Evolutionary conservation across 2,329 filamentous ascomycete species (phyloP).

Genomic region (Penicillium sp.): DNA sequence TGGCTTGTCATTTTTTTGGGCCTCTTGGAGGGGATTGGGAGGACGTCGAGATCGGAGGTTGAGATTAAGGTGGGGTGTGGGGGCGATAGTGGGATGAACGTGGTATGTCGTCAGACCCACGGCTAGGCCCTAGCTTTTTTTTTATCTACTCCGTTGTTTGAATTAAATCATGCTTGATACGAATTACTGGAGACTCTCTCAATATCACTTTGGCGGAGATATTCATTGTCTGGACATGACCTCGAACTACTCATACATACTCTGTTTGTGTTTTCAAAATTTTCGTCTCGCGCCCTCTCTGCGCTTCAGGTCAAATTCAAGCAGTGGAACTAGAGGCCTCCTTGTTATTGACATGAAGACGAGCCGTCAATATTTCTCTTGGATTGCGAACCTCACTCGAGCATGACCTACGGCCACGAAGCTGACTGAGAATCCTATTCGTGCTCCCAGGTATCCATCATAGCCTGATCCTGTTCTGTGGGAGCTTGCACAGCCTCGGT

Average conservation of each 20-base stretch:
- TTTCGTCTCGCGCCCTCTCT: slow-evolving; percentile 1
- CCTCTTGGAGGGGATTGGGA: background rate
- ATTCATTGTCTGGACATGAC: background rate
- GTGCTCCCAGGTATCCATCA: background rate
- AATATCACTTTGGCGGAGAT: background rate
- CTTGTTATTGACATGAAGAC: no score
- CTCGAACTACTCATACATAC: background rate
- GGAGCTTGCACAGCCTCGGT: background rate
- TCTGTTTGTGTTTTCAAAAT: background rate
- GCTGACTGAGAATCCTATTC: background rate
- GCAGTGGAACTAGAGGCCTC: background rate
- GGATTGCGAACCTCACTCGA: background rate
- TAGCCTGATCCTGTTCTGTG: background rate
- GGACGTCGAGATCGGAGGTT: background rate
- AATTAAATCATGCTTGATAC: no score
- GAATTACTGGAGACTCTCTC: no score
- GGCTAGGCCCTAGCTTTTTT: no score
- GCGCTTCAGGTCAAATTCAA: background rate
- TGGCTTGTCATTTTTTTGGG: slow-evolving; percentile 29
- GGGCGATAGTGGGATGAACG: slow-evolving; percentile 11
- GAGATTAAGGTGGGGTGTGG: slow-evolving; percentile 9
- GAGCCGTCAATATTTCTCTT: no score
- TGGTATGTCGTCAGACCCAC: slow-evolving; percentile 20
- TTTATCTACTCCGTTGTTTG: no score
- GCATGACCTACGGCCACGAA: background rate